Evolutionary conservation across 2,329 filamentous ascomycete genomes (phyloP).

Genomic region (Fusarium acutatum): DNA sequence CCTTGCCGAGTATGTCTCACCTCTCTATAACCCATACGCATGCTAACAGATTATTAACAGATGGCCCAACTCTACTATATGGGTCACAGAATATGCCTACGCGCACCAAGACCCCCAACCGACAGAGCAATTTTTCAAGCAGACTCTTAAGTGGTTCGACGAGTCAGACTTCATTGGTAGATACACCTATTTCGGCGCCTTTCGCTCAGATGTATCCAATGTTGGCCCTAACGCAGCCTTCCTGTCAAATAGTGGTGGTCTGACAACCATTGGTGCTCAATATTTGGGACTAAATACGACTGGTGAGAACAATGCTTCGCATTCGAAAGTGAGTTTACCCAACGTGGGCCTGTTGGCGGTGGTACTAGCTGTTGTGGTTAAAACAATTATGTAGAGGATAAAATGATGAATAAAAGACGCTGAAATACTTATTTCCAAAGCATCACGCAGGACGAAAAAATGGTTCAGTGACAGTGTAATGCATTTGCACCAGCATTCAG

Average conservation of each 20-base stretch:
- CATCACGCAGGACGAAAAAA: background rate
- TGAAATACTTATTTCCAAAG: background rate
- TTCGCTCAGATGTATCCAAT: slow-evolving; percentile 74
- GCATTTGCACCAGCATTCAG: slow-evolving; percentile 6
- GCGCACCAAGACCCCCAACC: slow-evolving; percentile 62
- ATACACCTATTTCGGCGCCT: slow-evolving; percentile 81
- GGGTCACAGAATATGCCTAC: slow-evolving; percentile 82
- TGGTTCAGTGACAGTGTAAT: background rate
- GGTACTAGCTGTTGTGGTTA: background rate
- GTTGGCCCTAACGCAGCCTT: slow-evolving; percentile 78
- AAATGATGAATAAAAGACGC: background rate
- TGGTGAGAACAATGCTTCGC: slow-evolving; percentile 44
- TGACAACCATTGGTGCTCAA: slow-evolving; percentile 81
- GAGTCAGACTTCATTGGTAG: slow-evolving; percentile 62
- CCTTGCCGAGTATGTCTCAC: slow-evolving; percentile 44
- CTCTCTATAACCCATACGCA: background rate
- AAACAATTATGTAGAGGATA: background rate
- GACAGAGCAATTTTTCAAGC: slow-evolving; percentile 75
- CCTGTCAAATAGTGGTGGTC: slow-evolving; percentile 70
- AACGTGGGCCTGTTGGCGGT: slow-evolving; percentile 2
- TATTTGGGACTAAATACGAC: slow-evolving; percentile 70
- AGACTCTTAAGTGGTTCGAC: slow-evolving; percentile 72
- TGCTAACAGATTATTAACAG: slow-evolving; percentile 43
- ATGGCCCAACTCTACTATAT: slow-evolving; percentile 70
- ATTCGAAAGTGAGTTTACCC: background rate